Base-by-base conservation (phyloP, 2,329 filamentous ascomycete genomes). In the Sordariomycetes sp. region DNA sequence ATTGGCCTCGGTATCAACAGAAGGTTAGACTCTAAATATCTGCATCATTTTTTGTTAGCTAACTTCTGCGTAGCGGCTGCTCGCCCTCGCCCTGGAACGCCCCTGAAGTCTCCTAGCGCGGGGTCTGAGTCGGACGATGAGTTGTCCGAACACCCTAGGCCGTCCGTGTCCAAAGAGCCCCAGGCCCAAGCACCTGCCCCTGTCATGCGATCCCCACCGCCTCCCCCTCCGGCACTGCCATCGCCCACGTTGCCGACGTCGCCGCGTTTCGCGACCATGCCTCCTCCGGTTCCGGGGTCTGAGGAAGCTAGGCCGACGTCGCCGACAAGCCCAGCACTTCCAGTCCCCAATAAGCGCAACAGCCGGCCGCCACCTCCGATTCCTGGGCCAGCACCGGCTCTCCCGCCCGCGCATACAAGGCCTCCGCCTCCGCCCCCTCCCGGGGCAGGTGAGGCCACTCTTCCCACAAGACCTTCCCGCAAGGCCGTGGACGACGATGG, bases 111-210 rank as follows among this genome's bases (percentile, higher is more conserved):
- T 48, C 84, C 84, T 52, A 89, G 84, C 59, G 79, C 86, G 60
- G 90, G 90, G 34, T 95, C 90, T 1, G 89, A 87, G 67, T 94
- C 91, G 51, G 91, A 95, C 64, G 91, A 96, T 67, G 92, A 96
- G 68, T 74, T 90, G 64, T 90, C 87, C 10, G 74, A 75, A 56
- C 70, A 70, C 65, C 56, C 76, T 22, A 71, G 74, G 39, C 72
- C 70, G 24, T 66, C 72, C 34, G 66, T 67, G 45, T 67, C 66
- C 20, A 69, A 72, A 55, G 69, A 68, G 56, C 69, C 71, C 34
- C 69, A 70, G 57, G 70, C 70, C 24, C 74, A 74, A 54, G 74
- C 73, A 8, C 28, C 36, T 10, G 5, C 36, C 13, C 36, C 10
- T n/a, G 55, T 51, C 8, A 24, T 60, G 10, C 60, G 64, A 17